Evolutionary conservation across 306 rosid genomes (phyloP).

Genomic region (Ziziphus jujuba): DNA sequence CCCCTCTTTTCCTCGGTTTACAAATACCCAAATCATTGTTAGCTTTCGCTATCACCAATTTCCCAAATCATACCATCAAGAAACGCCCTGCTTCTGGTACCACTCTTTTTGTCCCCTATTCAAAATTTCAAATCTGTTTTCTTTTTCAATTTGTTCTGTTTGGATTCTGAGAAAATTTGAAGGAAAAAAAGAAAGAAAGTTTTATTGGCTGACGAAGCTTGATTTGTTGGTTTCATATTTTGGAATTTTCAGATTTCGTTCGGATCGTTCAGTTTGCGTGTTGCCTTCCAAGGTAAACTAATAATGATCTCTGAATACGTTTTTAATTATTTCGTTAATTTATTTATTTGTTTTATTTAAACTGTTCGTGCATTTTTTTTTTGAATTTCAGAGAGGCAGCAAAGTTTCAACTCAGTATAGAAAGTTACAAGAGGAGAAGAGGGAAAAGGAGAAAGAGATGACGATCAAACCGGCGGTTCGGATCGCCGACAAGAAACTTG

Average conservation of each 20-base stretch:
- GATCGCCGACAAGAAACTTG: constrained; percentile 55
- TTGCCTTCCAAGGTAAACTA: constrained; percentile 56
- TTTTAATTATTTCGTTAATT: too few relatives aligned
- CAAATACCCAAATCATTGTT: constrained; percentile 21
- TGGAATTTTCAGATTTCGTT: constrained; percentile 36
- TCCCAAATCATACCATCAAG: background rate
- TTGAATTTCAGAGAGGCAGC: constrained; percentile 36
- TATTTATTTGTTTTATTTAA: background rate
- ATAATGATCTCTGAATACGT: background rate
- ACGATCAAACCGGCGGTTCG: constrained; percentile 70
- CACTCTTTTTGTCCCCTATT: background rate
- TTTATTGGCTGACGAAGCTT: constrained; percentile 33
- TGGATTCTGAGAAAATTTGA: constrained; percentile 4
- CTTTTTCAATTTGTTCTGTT: background rate
- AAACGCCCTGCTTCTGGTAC: constrained; percentile 49
- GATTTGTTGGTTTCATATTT: constrained; percentile 43
- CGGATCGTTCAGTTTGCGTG: constrained; percentile 15
- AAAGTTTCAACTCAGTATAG: background rate
- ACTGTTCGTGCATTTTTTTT: too few relatives aligned
- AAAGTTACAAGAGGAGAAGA: constrained; percentile 13
- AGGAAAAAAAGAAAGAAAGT: background rate
- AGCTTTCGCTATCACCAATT: background rate
- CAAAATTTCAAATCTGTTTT: background rate
- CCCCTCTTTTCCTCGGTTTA: background rate
- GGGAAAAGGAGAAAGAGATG: constrained; percentile 42